phyloP scores from a whole-genome alignment of 164 flowering plant species.

The Dillenia turbinata region DNA sequence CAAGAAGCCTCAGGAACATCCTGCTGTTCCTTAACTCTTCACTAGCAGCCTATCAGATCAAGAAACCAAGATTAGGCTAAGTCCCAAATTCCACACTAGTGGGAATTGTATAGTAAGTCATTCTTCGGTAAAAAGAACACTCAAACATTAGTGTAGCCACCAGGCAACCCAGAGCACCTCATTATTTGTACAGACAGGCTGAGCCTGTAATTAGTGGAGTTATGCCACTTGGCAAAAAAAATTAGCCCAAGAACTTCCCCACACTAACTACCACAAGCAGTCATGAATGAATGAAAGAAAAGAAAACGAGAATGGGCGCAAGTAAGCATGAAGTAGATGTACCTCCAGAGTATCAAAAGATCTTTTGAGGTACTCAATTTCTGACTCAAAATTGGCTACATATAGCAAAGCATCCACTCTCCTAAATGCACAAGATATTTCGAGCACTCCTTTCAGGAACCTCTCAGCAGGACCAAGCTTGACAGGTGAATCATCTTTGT shows the following conservation, averaged over 20 bases:
- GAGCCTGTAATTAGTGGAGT: no score
- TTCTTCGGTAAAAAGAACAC: no score
- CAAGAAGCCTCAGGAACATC: constrained; percentile 82
- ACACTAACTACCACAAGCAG: no score
- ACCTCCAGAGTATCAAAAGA: constrained; percentile 48
- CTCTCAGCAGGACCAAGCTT: constrained; percentile 84
- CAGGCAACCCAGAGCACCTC: no score
- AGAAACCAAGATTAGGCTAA: background rate
- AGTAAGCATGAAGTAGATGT: background rate
- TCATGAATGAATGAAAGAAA: no score
- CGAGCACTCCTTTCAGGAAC: constrained; percentile 75
- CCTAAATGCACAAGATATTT: constrained; percentile 82
- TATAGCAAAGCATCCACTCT: constrained; percentile 82
- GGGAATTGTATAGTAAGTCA: no score
- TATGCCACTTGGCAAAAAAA: no score
- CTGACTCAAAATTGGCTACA: constrained; percentile 47
- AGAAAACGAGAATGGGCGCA: no score
- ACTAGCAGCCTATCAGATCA: constrained; percentile 63
- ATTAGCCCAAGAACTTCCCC: no score
- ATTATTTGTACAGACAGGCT: no score
- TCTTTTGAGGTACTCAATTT: constrained; percentile 31
- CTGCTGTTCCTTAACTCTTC: constrained; percentile 79
- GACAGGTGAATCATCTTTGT: constrained; percentile 56
- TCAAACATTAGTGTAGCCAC: no score
- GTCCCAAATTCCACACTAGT: no score